Percentiles rank a stretch among this genome's conserved stretches.
Conservation (phyloP, 73 alveolate species). For the Paramecium tetraurelia region DNA sequence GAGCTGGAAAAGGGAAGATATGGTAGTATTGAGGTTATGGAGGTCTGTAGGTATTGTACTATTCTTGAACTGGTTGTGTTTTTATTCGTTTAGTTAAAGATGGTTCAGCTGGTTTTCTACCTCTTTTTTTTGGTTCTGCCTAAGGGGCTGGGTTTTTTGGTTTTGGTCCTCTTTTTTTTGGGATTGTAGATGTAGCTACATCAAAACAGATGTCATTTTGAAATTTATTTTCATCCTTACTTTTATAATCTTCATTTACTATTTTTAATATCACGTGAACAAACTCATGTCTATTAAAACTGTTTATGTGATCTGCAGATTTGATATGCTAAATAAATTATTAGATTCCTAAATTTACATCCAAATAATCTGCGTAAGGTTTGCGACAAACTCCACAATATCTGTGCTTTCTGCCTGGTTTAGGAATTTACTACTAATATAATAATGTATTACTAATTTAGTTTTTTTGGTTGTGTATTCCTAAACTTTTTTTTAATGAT, state of each 20-base stretch:
- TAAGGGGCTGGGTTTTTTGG: background rate
- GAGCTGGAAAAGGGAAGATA: background rate
- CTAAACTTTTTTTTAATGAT: conserved; percentile 20
- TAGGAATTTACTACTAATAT: background rate
- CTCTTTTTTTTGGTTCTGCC: conserved; percentile 21
- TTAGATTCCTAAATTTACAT: background rate
- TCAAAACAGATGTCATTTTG: background rate
- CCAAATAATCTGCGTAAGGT: conserved; percentile 42
- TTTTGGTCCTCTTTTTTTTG: background rate
- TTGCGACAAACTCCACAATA: conserved; percentile 49
- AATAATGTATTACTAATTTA: background rate
- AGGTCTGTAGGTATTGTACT: background rate
- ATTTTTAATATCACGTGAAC: background rate
- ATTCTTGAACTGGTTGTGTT: background rate
- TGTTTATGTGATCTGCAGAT: conserved; percentile 14
- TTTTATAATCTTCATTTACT: background rate
- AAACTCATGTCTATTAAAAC: conserved; percentile 25
- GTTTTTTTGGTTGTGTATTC: conserved; percentile 26
- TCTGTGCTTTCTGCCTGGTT: conserved; percentile 51
- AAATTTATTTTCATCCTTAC: background rate
- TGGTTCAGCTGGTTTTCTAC: background rate
- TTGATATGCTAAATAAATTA: conserved; percentile 18
- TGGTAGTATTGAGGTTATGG: background rate
- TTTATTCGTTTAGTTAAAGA: background rate
- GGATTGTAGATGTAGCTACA: background rate